Evolutionary conservation across 2,329 filamentous ascomycete genomes (phyloP), one percentile per base, ranked within the genome.

Genomic region (Akanthomyces muscarius): DNA sequence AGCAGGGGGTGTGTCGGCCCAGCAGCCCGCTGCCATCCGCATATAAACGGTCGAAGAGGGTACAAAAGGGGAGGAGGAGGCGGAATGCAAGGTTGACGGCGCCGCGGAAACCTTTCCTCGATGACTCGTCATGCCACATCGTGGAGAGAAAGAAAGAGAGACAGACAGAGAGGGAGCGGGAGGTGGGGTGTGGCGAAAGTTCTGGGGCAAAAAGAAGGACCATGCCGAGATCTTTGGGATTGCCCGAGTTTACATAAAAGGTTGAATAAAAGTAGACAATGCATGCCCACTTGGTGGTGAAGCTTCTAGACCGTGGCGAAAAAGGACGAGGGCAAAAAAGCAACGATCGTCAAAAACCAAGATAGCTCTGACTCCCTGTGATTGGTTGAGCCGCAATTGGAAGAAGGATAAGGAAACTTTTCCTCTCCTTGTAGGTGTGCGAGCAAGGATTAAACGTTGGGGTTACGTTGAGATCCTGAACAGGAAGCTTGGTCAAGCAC

Each of bases 11-110:
- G 13, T 41, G 38, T 10, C 14, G 38, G 38, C 38, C 38, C 14
- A 36, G 33, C 38, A 41, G 11, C 38, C 59, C 42, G 59, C 23
- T 50, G 59, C 51, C 59, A 62, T 62, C 51, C 59, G 59, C 47
- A 47, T 38, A 28, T 62, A 62, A 55, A 62, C 59, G 59, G 51
- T 41, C 38, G 14, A 41, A 38, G 11, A 38, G 36, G 36, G 42
- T 16, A 48, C 13, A 21, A 42, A 5, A 23, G 7, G n/a, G 30
- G 30, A 13, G 33, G 7, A 16, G 38, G 23, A 18, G 38, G 25
- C 25, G 47, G 47, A 42, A 50, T 59, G 3, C 45, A 18, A 23
- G 48, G 25, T 33, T 21, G 2, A 30, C 8, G 47, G 25, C 47
- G 7, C 38, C n/a, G 48, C 58, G 58, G 58, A 53, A 53, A 36